Evolutionary conservation across 306 rosid species (phyloP).

Genomic region (Prunus dulcis): DNA sequence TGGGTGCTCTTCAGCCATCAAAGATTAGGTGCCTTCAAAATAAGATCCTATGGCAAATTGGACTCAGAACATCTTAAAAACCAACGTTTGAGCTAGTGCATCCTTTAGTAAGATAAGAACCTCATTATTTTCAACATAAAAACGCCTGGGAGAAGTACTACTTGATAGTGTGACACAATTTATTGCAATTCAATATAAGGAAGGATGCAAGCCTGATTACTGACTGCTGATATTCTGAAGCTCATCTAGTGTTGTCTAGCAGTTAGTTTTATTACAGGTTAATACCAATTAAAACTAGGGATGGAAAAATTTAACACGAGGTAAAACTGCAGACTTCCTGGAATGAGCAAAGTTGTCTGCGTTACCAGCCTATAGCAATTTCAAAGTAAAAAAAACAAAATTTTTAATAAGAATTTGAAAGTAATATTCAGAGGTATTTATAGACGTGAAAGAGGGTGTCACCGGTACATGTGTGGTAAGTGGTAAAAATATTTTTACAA

Average conservation of each 20-base stretch:
- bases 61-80: neutral
- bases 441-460: neutral
- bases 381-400: neutral
- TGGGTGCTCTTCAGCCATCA: neutral
- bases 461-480: neutral
- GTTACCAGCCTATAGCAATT: neutral
- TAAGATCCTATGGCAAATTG: neutral
- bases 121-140: neutral
- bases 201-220: neutral
- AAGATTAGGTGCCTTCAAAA: neutral
- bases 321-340: neutral
- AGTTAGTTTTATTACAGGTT: neutral
- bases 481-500: neutral
- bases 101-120: neutral
- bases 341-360: neutral
- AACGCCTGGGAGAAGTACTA: neutral
- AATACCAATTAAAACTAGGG: neutral
- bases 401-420: neutral
- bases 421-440: neutral
- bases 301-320: neutral
- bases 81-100: neutral
- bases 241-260: neutral
- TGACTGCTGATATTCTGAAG: neutral
- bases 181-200: neutral
- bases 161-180: neutral